Evolutionary conservation across 148 eudicot species (phyloP), one percentile per base, ranked within the genome.

Genomic region (Chenopodium suecicum): DNA sequence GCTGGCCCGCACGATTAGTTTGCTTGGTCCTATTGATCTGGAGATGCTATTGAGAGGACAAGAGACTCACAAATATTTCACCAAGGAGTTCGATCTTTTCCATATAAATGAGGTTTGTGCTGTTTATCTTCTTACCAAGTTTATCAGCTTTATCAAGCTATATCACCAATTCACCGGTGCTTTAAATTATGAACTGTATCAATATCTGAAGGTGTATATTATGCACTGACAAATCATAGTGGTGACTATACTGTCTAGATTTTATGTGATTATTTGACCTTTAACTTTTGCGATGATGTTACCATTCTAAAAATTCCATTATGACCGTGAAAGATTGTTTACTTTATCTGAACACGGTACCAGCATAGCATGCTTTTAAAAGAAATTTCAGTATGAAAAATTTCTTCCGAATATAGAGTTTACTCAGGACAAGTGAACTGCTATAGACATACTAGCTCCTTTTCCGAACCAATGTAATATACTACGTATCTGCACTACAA

Each of bases 31-130:
- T 67, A 89, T 96, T 84, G 98, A 94, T 82, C 82, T 78, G 81
- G 95, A 92, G 58, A 91, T 96, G 98, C 87, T 93, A 63, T 83
- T 77, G 79, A 87, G 85, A 77, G 99, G 99, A 74, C 91, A 89
- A 37, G 99, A 94, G 83, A 90, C 98, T n/a, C 79, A 87, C 84
- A 96, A 96, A 80, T 94, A 96, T 82, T 96, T 96, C 82, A 92
- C 99, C 0, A 76, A 90, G 79, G 98, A 94, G 78, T 87, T 83
- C 70, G 97, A 94, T 79, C 92, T 96, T 14, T 96, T 83, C 84
- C 84, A 87, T 48, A 87, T 87, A 63, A 87, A 91, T 47, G 97
- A 96, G 98, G 99, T 96, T 84, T 60, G 90, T 76, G 62, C 76
- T 81, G 70, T 83, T 16, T 82, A 64, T 62, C 16, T 44, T 34